Percentiles rank a stretch among this genome's conserved stretches.
Evolutionary conservation across 176 grass and related monocot species (phyloP).

Genomic region (Carex scoparia): DNA sequence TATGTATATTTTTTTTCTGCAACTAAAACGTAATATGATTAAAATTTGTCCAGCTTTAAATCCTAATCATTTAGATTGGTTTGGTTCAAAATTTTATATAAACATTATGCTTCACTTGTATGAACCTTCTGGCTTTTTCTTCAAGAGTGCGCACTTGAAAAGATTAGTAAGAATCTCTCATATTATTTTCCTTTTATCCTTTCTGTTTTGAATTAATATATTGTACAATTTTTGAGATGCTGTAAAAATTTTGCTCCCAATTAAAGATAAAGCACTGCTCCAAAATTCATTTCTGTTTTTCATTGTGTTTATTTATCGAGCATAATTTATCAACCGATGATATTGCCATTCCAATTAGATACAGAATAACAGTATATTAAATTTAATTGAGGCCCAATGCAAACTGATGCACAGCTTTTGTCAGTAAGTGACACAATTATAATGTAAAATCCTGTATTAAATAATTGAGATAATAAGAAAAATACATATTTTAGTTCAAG

Average conservation of each 20-base stretch:
- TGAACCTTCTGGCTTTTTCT: too few species aligned
- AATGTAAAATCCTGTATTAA: neutral
- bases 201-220: too few species aligned
- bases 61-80: too few species aligned
- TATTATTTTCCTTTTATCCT: too few species aligned
- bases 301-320: neutral
- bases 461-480: neutral
- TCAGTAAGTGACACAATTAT: neutral
- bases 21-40: too few species aligned
- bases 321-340: neutral
- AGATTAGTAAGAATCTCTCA: too few species aligned
- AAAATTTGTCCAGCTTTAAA: too few species aligned
- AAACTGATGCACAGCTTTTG: neutral
- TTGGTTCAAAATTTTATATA: too few species aligned
- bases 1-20: too few species aligned
- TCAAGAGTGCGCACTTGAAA: too few species aligned
- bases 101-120: too few species aligned
- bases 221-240: neutral
- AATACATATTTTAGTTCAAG: constrained; percentile 25
- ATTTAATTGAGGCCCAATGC: neutral
- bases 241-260: neutral
- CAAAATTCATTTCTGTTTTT: neutral
- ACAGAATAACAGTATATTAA: neutral
- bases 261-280: neutral
- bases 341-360: neutral